These are phyloP conservation scores for Dissoconium aciculare DNA, from an alignment of 2,329 filamentous ascomycete species.

Conservation along the genomic window DNA sequence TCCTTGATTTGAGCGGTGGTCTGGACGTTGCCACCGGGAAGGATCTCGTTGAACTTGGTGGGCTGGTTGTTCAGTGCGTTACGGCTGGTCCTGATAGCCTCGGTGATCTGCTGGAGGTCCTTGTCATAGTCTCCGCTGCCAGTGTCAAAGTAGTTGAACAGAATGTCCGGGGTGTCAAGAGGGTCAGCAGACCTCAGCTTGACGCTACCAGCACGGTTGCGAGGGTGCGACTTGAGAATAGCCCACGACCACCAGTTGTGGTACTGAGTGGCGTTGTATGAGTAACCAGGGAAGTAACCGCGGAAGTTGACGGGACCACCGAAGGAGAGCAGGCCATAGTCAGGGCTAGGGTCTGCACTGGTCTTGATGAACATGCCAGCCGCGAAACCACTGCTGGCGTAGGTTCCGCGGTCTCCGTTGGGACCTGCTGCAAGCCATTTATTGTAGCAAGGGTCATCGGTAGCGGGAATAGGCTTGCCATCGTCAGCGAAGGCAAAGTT, in stretches of 20 bases:
- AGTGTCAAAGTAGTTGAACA: slow-evolving; percentile 44
- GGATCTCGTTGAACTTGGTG: slow-evolving; percentile 27
- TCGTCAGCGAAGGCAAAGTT: neutral
- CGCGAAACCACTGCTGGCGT: slow-evolving; percentile 39
- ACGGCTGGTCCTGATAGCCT: slow-evolving; percentile 41
- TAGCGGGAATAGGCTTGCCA: slow-evolving; percentile 6
- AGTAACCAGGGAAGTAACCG: slow-evolving; percentile 42
- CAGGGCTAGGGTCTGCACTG: slow-evolving; percentile 27
- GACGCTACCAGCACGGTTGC: slow-evolving; percentile 47
- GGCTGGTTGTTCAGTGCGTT: slow-evolving; percentile 20
- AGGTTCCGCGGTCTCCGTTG: slow-evolving; percentile 27
- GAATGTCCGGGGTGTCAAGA: slow-evolving; percentile 47
- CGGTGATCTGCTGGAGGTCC: slow-evolving; percentile 38
- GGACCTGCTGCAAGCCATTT: slow-evolving; percentile 28
- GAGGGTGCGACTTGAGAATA: slow-evolving; percentile 47
- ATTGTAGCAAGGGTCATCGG: slow-evolving; percentile 30
- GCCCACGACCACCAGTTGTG: slow-evolving; percentile 35
- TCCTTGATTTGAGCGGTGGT: slow-evolving; percentile 32
- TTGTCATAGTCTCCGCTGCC: slow-evolving; percentile 26
- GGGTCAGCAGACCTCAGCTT: slow-evolving; percentile 46
- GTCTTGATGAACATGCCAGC: slow-evolving; percentile 32
- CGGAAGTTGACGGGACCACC: slow-evolving; percentile 41
- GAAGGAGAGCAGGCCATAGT: slow-evolving; percentile 41
- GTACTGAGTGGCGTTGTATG: slow-evolving; percentile 30
- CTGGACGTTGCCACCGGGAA: slow-evolving; percentile 29